Evolutionary conservation across 176 grass and related monocot genomes (phyloP).

Genomic region (Oropetium thomaeum): DNA sequence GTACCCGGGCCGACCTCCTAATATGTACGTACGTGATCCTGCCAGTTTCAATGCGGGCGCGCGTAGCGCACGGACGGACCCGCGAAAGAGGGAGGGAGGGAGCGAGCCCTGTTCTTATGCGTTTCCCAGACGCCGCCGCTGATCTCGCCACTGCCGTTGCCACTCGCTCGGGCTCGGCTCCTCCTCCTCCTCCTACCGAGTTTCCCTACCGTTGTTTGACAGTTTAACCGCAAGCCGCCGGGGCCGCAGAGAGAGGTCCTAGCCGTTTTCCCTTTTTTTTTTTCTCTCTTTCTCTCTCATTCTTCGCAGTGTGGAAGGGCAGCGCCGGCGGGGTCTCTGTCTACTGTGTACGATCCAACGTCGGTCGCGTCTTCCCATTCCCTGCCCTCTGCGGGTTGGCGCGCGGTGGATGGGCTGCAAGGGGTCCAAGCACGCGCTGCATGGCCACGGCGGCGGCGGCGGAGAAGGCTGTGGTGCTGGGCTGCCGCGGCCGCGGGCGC

Average conservation of each 20-base stretch:
- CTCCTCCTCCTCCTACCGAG: background rate
- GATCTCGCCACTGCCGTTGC: conserved; percentile 20
- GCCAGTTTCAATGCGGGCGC: background rate
- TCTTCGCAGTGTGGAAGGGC: background rate
- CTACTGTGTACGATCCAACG: too few relatives aligned
- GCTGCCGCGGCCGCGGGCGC: background rate
- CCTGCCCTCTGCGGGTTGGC: background rate
- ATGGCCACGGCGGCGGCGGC: background rate
- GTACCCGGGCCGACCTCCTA: background rate
- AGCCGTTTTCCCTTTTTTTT: conserved; percentile 32
- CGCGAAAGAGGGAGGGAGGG: background rate
- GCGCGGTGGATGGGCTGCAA: conserved; percentile 65
- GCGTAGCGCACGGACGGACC: background rate
- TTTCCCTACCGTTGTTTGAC: conserved; percentile 39
- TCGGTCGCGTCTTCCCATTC: background rate
- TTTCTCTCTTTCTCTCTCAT: background rate
- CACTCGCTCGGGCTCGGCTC: background rate
- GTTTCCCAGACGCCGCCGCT: background rate
- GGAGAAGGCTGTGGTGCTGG: too few relatives aligned
- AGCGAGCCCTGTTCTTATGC: background rate
- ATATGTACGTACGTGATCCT: background rate
- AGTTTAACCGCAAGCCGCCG: background rate
- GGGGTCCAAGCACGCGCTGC: conserved; percentile 60
- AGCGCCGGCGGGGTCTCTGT: background rate
- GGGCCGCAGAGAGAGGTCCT: background rate